A percentile compares a stretch with the other conserved stretches of the same genome.
phyloP scores from a whole-genome alignment of 23 red algal genomes.

The Gracilaria gracilis region DNA sequence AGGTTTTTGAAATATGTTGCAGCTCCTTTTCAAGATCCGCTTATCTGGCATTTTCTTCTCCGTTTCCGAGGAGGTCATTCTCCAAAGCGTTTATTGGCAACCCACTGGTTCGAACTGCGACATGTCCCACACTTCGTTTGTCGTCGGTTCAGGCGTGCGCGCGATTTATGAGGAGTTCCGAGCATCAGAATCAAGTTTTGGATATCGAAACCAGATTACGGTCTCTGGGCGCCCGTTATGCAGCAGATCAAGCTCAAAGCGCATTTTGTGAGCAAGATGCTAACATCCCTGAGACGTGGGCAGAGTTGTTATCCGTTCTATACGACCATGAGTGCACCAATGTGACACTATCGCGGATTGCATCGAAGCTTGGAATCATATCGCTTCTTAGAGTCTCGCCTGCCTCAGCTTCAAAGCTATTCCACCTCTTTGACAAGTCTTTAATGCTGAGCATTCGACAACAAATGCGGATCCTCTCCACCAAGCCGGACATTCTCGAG shows the following conservation, averaged over 20 bases:
- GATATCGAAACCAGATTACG: slow-evolving; percentile 6
- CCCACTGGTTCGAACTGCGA: not conserved
- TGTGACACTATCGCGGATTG: slow-evolving; percentile 34
- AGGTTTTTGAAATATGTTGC: too few relatives aligned
- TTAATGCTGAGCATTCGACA: not conserved
- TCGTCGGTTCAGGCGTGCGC: not conserved
- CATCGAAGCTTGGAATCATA: slow-evolving; percentile 26
- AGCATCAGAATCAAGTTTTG: not conserved
- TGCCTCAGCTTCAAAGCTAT: not conserved
- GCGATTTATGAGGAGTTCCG: not conserved
- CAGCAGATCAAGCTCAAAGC: not conserved
- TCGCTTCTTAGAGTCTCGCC: slow-evolving; percentile 24
- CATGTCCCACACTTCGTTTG: not conserved
- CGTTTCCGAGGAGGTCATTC: not conserved
- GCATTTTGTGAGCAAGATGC: not conserved
- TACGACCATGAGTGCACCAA: slow-evolving; percentile 4
- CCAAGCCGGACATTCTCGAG: slow-evolving; percentile 21
- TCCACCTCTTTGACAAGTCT: slow-evolving; percentile 12
- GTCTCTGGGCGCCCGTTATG: not conserved
- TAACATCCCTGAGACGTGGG: slow-evolving; percentile 7
- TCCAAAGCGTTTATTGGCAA: not conserved
- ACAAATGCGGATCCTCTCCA: slow-evolving; percentile 14
- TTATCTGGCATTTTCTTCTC: not conserved
- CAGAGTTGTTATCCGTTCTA: slow-evolving; percentile 9
- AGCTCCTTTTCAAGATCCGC: too few relatives aligned